Conservation (phyloP, 352 stramenopile genomes). For the Globisporangium lucens region DNA sequence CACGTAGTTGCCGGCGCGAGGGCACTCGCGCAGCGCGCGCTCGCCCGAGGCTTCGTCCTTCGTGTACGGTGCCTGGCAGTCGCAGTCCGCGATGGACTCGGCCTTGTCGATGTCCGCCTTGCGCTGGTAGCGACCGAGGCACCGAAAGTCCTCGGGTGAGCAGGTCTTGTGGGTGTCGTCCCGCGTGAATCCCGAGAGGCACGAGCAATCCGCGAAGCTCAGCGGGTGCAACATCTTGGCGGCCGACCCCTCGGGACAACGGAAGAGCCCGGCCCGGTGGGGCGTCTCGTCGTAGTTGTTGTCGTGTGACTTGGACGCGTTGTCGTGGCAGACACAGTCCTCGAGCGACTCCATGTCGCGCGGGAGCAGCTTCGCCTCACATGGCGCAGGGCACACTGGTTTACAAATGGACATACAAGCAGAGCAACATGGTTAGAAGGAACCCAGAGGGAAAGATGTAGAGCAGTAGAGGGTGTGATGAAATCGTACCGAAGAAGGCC, state of each 20-base stretch:
- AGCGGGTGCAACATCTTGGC: constrained; percentile 29
- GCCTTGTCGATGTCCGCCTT: constrained; percentile 26
- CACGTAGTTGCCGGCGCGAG: constrained; percentile 77
- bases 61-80: constrained; percentile 69
- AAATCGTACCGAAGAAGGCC: constrained; percentile 35
- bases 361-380: constrained; percentile 72
- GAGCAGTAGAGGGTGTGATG: neutral
- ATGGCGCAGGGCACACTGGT: constrained; percentile 58
- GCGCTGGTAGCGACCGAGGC: constrained; percentile 54
- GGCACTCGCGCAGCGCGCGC: constrained; percentile 56
- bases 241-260: constrained; percentile 32
- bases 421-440: too few species aligned
- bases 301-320: constrained; percentile 1
- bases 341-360: constrained; percentile 79
- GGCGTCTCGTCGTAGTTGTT: constrained; percentile 14
- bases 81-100: constrained; percentile 64
- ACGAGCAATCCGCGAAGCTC: constrained; percentile 45
- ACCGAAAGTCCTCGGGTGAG: constrained; percentile 42
- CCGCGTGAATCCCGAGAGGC: constrained; percentile 26
- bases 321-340: constrained; percentile 58
- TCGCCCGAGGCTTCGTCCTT: constrained; percentile 54
- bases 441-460: too few species aligned
- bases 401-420: neutral
- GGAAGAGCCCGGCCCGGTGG: constrained; percentile 14
- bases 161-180: constrained; percentile 38